Evolutionary conservation across 208 protist genomes (phyloP).

Genomic region (Entamoeba histolytica): DNA sequence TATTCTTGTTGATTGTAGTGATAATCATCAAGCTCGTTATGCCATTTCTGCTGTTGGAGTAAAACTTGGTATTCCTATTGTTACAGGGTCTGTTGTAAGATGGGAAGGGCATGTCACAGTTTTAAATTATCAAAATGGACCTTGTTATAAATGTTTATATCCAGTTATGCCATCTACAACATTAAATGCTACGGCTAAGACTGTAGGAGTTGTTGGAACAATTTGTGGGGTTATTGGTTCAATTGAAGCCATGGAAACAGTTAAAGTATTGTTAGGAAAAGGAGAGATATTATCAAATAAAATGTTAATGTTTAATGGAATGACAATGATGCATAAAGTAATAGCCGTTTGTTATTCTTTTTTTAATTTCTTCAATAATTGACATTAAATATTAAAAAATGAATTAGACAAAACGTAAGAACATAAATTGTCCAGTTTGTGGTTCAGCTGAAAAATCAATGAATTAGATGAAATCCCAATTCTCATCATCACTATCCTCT

Average conservation of each 20-base stretch:
- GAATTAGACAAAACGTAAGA: background rate
- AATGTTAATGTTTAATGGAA: background rate
- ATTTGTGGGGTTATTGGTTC: background rate
- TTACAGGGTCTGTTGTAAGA: background rate
- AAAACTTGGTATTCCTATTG: background rate
- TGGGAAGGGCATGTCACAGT: background rate
- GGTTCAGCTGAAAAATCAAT: background rate
- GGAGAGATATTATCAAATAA: background rate
- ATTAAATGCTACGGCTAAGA: background rate
- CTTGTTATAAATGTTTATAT: background rate
- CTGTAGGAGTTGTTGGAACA: background rate
- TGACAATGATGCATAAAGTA: background rate
- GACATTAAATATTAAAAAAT: background rate
- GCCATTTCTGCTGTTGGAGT: background rate
- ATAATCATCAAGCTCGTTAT: background rate
- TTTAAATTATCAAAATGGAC: background rate
- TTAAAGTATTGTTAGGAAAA: background rate
- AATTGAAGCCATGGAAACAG: background rate
- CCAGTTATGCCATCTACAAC: background rate
- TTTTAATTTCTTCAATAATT: background rate
- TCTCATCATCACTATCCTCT: too few relatives aligned
- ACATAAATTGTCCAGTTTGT: background rate
- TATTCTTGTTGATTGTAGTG: background rate
- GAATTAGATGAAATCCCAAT: too few relatives aligned
- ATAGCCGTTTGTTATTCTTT: background rate